Conservation (phyloP, 106 monocot species). For the Phalaenopsis aphrodite region DNA sequence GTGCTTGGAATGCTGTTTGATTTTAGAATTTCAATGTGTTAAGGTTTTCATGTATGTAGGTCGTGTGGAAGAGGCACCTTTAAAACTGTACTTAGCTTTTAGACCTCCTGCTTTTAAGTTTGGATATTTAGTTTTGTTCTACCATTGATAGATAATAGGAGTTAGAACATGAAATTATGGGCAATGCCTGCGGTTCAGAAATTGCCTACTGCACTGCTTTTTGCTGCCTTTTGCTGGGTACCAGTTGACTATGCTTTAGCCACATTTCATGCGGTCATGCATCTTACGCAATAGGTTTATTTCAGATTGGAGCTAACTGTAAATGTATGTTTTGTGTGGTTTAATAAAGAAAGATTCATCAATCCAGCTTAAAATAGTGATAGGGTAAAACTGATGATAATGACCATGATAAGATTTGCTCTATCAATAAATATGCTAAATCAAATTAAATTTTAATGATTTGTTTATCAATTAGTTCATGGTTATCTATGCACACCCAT, state of each 20-base stretch:
- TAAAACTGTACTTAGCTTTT: not conserved
- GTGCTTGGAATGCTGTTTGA: not conserved
- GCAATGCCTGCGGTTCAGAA: not conserved
- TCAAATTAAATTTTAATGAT: not conserved
- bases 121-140: not conserved
- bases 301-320: not conserved
- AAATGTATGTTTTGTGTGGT: not conserved
- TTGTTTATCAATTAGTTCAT: not conserved
- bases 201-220: not conserved
- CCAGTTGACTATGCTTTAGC: not conserved
- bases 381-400: not conserved
- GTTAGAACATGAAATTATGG: not conserved
- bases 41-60: not conserved
- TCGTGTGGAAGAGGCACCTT: not conserved
- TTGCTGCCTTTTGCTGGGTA: not conserved
- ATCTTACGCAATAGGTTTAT: not conserved
- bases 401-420: not conserved
- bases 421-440: not conserved
- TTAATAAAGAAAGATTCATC: not conserved
- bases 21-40: not conserved
- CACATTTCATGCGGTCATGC: not conserved
- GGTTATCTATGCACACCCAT: not conserved
- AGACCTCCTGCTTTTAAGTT: not conserved
- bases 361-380: not conserved
- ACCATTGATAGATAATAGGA: not conserved